Base-by-base conservation (phyloP, 2,329 filamentous ascomycete species). In the Ascochyta lentis region DNA sequence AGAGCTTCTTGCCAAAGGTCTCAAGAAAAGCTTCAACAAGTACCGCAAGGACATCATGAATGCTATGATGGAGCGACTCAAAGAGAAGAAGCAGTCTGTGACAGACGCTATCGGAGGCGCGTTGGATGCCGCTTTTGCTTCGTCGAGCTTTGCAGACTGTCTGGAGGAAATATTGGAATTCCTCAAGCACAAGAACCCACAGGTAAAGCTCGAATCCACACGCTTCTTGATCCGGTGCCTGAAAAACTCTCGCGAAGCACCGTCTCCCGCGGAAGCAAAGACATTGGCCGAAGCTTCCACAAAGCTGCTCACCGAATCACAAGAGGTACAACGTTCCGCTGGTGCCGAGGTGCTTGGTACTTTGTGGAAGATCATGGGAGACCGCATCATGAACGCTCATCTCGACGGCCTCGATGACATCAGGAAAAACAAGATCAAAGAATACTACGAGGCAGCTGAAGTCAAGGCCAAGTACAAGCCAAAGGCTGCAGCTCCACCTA, bases 281-380 rank as follows among this genome's bases (percentile, higher is more conserved):
- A 84, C 86, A 7, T 92, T 98, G 49, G 91, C 92, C n/a, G 95
- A 98, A 67, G 85, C 87, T 1, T 88, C 87, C 26, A 97, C 94
- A 70, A 98, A 96, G 76, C 81, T 98, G 7, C 82, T 99, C 15
- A 89, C 93, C 0, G 95, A 99, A 73, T 94, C 91, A 0, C 93
- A 88, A 64, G 93, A 96, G 66, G 88, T 84, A 3, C 86, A 96
- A 56, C 87, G 95, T 77, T 89, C 94, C 44, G 92, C 92, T 27
- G 95, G 93, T 74, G 93, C 93, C 13, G 95, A 99, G 75, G 88
- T 95, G 31, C 81, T 99, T 3, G 95, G 96, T 61, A 96, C 93
- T 0, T 77, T 99, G 45, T 98, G 97, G 95, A 99, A 98, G 79
- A 98, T 99, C 51, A 91, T 98, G 79, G 94, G 95, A 38, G 96